Percentiles rank a stretch among this genome's conserved stretches.
Evolutionary conservation across 1,284 basidiomycete genomes (phyloP).

Genomic region (Ustilago trichophora): DNA sequence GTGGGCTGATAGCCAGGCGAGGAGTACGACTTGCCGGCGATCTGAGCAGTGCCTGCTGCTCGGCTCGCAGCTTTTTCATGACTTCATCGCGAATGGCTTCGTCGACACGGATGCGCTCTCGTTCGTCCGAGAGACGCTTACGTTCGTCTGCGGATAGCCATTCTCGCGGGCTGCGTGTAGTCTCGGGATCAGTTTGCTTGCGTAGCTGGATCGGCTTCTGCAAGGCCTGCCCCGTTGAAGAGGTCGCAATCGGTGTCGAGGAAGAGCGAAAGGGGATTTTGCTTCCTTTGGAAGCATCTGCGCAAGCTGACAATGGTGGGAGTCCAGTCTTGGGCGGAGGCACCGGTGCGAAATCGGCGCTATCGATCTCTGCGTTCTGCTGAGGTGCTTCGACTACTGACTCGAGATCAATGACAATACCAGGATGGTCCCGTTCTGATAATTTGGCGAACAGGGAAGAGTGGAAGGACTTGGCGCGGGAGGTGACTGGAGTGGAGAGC

Average conservation of each 20-base stretch:
- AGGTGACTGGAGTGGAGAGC: not conserved
- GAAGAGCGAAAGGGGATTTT: not conserved
- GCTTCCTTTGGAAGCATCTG: not conserved
- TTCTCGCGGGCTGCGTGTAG: not conserved
- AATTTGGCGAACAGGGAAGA: not conserved
- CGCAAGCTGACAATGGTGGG: not conserved
- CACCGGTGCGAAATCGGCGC: not conserved
- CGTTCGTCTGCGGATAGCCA: not conserved
- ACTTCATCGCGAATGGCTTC: conserved; percentile 22
- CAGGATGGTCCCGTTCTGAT: not conserved
- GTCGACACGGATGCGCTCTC: conserved; percentile 15
- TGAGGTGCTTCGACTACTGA: not conserved
- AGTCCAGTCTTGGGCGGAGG: not conserved
- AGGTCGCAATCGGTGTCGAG: not conserved
- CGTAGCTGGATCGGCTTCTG: not conserved
- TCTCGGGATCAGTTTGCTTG: not conserved
- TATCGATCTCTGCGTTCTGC: not conserved
- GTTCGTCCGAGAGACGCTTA: conserved; percentile 5
- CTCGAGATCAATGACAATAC: conserved; percentile 21
- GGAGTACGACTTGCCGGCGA: conserved; percentile 1
- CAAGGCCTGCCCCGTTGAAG: too few species aligned
- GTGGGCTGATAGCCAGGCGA: conserved; percentile 4
- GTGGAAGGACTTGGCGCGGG: not conserved
- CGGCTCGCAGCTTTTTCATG: conserved; percentile 15
- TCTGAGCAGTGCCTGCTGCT: conserved; percentile 9